Evolutionary conservation across 2,329 filamentous ascomycete species (phyloP).

Genomic region (Monilinia polystroma): DNA sequence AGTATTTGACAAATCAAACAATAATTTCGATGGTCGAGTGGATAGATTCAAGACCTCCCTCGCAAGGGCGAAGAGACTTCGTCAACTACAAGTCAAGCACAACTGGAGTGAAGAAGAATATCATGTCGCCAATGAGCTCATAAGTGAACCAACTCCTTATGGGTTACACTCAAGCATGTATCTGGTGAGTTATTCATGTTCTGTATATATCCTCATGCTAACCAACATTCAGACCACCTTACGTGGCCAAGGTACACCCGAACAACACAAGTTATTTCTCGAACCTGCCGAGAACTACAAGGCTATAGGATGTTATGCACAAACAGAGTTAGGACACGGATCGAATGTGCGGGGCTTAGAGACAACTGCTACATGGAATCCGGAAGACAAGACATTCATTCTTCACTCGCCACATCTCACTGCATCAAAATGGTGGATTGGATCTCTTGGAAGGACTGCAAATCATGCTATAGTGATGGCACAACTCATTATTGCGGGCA

Average conservation of each 20-base stretch:
- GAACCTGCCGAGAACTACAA: slow-evolving; percentile 67
- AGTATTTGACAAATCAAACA: slow-evolving; percentile 75
- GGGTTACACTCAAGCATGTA: slow-evolving; percentile 71
- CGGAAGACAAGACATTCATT: slow-evolving; percentile 70
- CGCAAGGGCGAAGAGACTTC: slow-evolving; percentile 67
- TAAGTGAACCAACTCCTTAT: slow-evolving; percentile 73
- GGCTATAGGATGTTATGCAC: slow-evolving; percentile 76
- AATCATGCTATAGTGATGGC: slow-evolving; percentile 80
- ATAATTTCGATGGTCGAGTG: slow-evolving; percentile 70
- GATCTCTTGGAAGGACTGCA: slow-evolving; percentile 71
- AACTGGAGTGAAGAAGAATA: slow-evolving; percentile 67
- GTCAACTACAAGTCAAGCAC: slow-evolving; percentile 64
- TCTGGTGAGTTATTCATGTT: slow-evolving; percentile 46
- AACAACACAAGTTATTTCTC: slow-evolving; percentile 72
- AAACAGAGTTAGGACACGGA: slow-evolving; percentile 77
- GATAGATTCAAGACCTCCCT: slow-evolving; percentile 69
- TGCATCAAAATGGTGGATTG: slow-evolving; percentile 83
- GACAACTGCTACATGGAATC: slow-evolving; percentile 60
- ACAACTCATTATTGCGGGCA: slow-evolving; percentile 67
- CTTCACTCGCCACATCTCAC: slow-evolving; percentile 73
- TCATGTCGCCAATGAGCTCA: slow-evolving; percentile 62
- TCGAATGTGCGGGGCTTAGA: slow-evolving; percentile 66
- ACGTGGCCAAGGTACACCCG: slow-evolving; percentile 67
- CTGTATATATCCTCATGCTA: slow-evolving; percentile 6
- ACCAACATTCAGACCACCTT: slow-evolving; percentile 56